Base-by-base conservation (phyloP, 768 basidiomycete species). In the Cystobasidium tubakii region DNA sequence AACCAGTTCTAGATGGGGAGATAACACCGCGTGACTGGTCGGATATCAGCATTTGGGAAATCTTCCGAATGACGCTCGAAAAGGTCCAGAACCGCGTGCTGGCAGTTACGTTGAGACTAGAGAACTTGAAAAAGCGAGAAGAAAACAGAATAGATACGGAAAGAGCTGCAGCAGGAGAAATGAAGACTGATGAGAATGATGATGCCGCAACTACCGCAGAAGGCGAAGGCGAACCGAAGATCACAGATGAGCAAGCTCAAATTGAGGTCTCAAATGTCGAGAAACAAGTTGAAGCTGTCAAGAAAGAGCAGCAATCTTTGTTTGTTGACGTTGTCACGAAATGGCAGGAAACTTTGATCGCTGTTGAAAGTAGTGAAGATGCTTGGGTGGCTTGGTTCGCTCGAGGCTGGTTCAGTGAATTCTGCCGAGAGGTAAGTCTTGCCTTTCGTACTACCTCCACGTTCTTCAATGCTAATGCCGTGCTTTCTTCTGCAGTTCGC, bases 341-440 rank as follows among this genome's bases (percentile, higher is more conserved):
- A 23, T 71, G 53, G 50, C 50, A 60, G 6, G 69, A 39, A 21
- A 39, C 69, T n/a, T 39, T 71, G 17, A 23, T 27, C 21, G 46
- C 43, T 23, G 34, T 69, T 7, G 31, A 15, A 33, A 19, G 29
- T 19, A 54, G 44, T 19, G 44, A 67, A 23, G 69, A 71, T 39
- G 25, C 19, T 25, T 71, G 69, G 69, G 10, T 31, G 29, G 29
- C 55, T n/a, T 71, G 69, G 69, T 71, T 71, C 55, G 33, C 44
- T 12, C 7, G 29, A 44, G 69, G 69, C 2, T 71, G 50, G 53
- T 71, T 71, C 44, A 55, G 50, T 19, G 69, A 71, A 36, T 71
- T 71, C 55, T 71, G 69, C 54, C 53, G 69, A 60, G 69, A 54
- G 21, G 69, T 71, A 33, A 60, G 69, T 71, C 29, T 6, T 19